These are phyloP conservation scores for Trichoderma pleuroti DNA, from an alignment of 2,329 filamentous ascomycete genomes.

Conservation along the genomic window DNA sequence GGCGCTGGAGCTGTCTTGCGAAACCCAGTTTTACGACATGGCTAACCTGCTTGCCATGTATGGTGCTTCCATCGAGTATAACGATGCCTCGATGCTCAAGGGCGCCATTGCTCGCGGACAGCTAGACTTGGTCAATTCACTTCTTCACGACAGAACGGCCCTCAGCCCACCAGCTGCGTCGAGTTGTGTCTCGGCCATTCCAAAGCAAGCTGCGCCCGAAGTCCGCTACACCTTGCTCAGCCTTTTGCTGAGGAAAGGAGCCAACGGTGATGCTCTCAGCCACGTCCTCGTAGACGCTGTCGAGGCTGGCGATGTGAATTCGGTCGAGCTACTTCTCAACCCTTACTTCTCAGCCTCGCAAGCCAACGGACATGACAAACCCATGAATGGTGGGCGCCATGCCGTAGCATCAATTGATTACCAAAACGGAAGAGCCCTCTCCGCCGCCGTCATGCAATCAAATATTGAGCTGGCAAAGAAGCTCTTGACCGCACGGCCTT, in stretches of 20 bases:
- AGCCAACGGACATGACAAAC: constrained; percentile 29
- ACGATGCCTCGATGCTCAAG: constrained; percentile 49
- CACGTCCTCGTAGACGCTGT: constrained; percentile 51
- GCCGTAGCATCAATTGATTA: constrained; percentile 52
- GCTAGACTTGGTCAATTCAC: constrained; percentile 43
- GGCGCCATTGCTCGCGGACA: constrained; percentile 45
- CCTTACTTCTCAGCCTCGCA: constrained; percentile 37
- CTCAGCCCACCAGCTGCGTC: constrained; percentile 47
- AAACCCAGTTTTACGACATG: constrained; percentile 52
- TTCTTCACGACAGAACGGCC: constrained; percentile 44
- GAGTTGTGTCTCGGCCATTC: constrained; percentile 47
- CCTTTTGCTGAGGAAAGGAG: constrained; percentile 49
- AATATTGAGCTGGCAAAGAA: constrained; percentile 43
- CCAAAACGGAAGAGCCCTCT: constrained; percentile 49
- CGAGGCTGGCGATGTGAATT: constrained; percentile 45
- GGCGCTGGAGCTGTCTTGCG: constrained; percentile 48
- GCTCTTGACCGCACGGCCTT: constrained; percentile 47
- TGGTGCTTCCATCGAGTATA: constrained; percentile 53
- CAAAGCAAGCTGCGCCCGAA: constrained; percentile 44
- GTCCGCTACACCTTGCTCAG: constrained; percentile 44
- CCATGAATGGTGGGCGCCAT: constrained; percentile 38
- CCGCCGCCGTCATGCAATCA: constrained; percentile 45
- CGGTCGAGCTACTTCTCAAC: constrained; percentile 48
- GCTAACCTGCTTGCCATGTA: constrained; percentile 50
- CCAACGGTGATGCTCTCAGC: constrained; percentile 44